Base-by-base conservation (phyloP, 2,329 filamentous ascomycete species). In the Penicillium sp. region DNA sequence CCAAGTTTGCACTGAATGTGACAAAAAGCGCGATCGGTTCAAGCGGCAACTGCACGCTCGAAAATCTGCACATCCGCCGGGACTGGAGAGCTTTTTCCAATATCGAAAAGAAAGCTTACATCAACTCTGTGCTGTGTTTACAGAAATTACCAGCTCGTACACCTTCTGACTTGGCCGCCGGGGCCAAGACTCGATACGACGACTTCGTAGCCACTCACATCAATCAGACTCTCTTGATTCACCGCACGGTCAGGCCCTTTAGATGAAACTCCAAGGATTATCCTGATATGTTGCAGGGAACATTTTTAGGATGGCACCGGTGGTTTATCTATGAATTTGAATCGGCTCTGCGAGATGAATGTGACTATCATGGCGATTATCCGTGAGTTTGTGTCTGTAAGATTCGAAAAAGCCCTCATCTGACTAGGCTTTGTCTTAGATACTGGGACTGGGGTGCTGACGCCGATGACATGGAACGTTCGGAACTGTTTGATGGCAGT, bases 181-280 rank as follows among this genome's bases (percentile, higher is more conserved):
- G 79, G 1, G 77, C 75, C 6, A 70, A 68, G 50, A 75, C 68
- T 60, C 78, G 43, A 8, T 80, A 74, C 50, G 80, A 82, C 55
- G 80, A 82, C 54, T 82, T 75, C 38, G 69, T 79, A 3, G 77
- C 73, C 2, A 69, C 72, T 0, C 79, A 82, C 53, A 72, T 82
- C 51, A 74, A 78, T 50, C 70, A 76, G 55, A 79, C 79, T 1
- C 55, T 71, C 13, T 50, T 45, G 1, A 79, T 81, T 16, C 79
- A 81, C 43, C 54, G 36, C 24, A 66, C 66, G 13, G 66, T 67
- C 7, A 18, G 38, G 38, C n/a, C 9, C 34, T 39, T 14, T 6
- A 18, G 38, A 40, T 22, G 16, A n/a, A 40, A 40, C 10, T 10
- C 16, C n/a, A 40, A 58, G 56, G 72, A 45, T 63, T 61, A 53